These are phyloP conservation scores for Tricharina praecox DNA, from an alignment of 495 filamentous ascomycete species.

Conservation along the genomic window DNA sequence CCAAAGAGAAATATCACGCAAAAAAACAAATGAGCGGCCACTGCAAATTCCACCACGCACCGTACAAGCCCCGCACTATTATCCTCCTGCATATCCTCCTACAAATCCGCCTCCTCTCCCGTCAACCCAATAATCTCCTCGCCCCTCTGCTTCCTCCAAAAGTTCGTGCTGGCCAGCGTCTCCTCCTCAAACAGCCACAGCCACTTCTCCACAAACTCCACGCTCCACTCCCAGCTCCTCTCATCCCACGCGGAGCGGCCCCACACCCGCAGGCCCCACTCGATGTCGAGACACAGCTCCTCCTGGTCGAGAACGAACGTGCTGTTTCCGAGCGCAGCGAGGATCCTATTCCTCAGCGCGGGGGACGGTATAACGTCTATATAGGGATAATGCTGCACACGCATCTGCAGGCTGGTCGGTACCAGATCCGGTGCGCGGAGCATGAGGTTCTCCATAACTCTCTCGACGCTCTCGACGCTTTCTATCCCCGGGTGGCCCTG, in stretches of 20 bases:
- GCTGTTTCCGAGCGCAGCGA: slow-evolving; percentile 26
- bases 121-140: slow-evolving; percentile 11
- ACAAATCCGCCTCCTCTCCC: too few species aligned
- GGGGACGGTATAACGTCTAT: slow-evolving; percentile 38
- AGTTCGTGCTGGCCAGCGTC: slow-evolving; percentile 17
- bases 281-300: slow-evolving; percentile 33
- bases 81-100: too few species aligned
- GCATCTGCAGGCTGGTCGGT: slow-evolving; percentile 33
- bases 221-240: slow-evolving; percentile 19
- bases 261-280: slow-evolving; percentile 18
- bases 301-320: slow-evolving; percentile 29
- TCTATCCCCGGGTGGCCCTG: not conserved
- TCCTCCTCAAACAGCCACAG: slow-evolving; percentile 21
- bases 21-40: too few species aligned
- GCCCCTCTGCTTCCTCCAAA: slow-evolving; percentile 24
- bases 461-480: not conserved
- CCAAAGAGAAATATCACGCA: too few species aligned
- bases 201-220: slow-evolving; percentile 25
- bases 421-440: slow-evolving; percentile 30
- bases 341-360: slow-evolving; percentile 36
- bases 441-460: not conserved
- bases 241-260: slow-evolving; percentile 18
- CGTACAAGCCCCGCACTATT: too few species aligned
- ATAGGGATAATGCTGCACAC: slow-evolving; percentile 35
- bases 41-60: too few species aligned